A percentile compares a stretch with the other conserved stretches of the same genome.
phyloP scores from a whole-genome alignment of 345 rosid genomes.

The Psidium guajava region DNA sequence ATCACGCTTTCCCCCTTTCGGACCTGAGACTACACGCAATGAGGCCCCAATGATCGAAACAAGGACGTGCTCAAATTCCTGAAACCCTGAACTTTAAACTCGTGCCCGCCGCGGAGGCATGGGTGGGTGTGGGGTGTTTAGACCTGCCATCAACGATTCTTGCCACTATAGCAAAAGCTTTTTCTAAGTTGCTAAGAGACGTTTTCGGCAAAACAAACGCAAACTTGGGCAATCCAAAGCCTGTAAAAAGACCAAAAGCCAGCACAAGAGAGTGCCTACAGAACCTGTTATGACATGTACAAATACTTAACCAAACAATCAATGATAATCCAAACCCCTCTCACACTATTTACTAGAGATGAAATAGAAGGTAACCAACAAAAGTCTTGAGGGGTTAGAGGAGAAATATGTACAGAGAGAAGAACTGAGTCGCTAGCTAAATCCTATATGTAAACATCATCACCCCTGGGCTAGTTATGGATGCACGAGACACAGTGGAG shows the following conservation, averaged over 20 bases:
- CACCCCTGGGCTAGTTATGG: neutral
- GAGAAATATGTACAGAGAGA: neutral
- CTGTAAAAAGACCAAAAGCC: neutral
- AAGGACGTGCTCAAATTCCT: neutral
- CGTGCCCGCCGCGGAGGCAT: too few species aligned
- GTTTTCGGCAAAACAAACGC: neutral
- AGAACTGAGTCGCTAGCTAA: neutral
- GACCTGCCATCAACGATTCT: neutral
- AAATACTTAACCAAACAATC: neutral
- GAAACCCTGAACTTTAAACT: neutral
- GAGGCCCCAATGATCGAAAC: too few species aligned
- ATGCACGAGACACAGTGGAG: neutral
- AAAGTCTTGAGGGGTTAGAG: neutral
- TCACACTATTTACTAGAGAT: neutral
- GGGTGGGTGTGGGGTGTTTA: too few species aligned
- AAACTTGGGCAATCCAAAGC: neutral
- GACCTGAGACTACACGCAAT: too few species aligned
- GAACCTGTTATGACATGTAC: neutral
- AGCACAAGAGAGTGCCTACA: neutral
- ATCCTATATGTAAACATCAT: neutral
- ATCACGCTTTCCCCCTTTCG: too few species aligned
- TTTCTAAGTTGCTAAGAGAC: neutral
- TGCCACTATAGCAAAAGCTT: neutral
- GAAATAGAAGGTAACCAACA: neutral
- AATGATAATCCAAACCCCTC: neutral